Evolutionary conservation across 2,329 filamentous ascomycete genomes (phyloP), one percentile per base, ranked within the genome.

Genomic region (Diaporthe citriasiana): DNA sequence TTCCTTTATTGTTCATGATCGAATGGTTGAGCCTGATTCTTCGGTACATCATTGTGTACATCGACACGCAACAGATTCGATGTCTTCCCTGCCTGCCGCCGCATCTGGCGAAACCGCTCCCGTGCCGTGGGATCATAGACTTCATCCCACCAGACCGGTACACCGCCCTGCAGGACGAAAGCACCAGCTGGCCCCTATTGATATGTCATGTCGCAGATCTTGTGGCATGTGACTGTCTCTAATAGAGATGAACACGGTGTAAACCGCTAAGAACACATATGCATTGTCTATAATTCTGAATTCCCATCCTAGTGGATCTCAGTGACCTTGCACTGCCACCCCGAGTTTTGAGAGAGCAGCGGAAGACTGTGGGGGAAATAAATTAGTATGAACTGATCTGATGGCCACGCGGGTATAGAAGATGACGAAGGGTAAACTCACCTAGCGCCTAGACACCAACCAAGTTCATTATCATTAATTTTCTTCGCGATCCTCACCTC

Each of bases 401-500:
- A 15, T 50, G 9, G 40, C 8, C 12, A 57, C 6, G 51, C 25
- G n/a, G 40, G 45, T 22, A 40, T 0, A 68, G 38, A 38, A 2
- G 10, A 22, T 45, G 27, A 35, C 33, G 22, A 22, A n/a, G 35
- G 51, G 69, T 12, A 51, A 73, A 81, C 92, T 86, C 87, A 97
- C 94, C 95, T 98, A 77, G 97, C 97, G 83, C 97, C 97, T 81
- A 99, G 88, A 86, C 96, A 98, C 97, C 97, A 99, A 51, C 97
- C 97, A 79, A 99, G 86, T 86, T 99, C 97, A 83, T 98, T 98
- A 73, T 92, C 92, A 87, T 97, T 96, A 81, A 99, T 97, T 89
- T 98, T 98, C 93, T 99, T 99, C 75, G 96, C 97, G 81, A 98
- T 97, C 88, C 94, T 96, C 77, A 99, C 95, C 84, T 99, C 97